Percentiles rank a stretch among this genome's conserved stretches.
These are phyloP conservation scores for Fusarium virguliforme DNA, from an alignment of 2,329 filamentous ascomycete species.

Conservation along the genomic window DNA sequence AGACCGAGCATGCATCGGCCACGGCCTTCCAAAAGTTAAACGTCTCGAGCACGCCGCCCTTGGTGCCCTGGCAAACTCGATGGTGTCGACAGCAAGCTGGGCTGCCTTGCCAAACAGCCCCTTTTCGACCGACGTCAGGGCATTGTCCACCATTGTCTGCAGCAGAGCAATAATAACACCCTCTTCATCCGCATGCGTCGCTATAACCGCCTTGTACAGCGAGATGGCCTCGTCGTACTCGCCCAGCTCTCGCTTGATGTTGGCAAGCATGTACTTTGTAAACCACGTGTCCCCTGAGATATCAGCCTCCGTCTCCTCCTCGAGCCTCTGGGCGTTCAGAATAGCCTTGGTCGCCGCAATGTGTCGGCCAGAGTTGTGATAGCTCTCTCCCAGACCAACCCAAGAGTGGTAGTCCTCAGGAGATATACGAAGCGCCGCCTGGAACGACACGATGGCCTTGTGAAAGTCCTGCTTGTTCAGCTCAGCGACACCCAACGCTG, in stretches of 20 bases:
- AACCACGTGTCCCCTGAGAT: constrained; percentile 86
- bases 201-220: constrained; percentile 82
- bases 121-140: constrained; percentile 82
- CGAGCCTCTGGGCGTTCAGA: constrained; percentile 84
- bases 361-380: constrained; percentile 92
- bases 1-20: constrained; percentile 89
- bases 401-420: constrained; percentile 95
- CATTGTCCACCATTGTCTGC: constrained; percentile 89
- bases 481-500: constrained; percentile 93
- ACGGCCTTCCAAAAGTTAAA: constrained; percentile 98
- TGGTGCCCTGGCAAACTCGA: constrained; percentile 78
- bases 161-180: constrained; percentile 90
- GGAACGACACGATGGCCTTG: constrained; percentile 92
- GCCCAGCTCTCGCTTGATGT: constrained; percentile 93
- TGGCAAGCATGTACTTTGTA: constrained; percentile 95
- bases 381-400: constrained; percentile 97
- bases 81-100: constrained; percentile 77
- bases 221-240: constrained; percentile 87
- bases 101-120: constrained; percentile 90
- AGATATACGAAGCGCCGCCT: constrained; percentile 86
- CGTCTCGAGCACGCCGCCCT: constrained; percentile 74
- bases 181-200: constrained; percentile 79
- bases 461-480: constrained; percentile 94
- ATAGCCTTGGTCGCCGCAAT: constrained; percentile 96
- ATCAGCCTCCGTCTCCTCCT: constrained; percentile 69